These are phyloP conservation scores for Annulohypoxylon stygium DNA, from an alignment of 495 filamentous ascomycete genomes.

Conservation along the genomic window DNA sequence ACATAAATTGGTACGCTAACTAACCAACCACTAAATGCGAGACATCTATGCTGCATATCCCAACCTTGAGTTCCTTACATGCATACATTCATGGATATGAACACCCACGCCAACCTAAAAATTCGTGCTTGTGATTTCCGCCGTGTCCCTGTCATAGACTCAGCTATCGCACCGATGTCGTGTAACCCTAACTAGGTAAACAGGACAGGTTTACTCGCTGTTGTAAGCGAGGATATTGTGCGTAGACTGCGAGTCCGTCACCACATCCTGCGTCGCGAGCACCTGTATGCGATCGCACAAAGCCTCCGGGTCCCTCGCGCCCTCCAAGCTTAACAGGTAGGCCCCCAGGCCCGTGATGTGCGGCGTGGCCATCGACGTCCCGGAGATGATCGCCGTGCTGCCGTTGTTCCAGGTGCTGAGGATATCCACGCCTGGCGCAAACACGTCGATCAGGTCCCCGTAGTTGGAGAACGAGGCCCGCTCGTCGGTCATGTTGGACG, in stretches of 20 bases:
- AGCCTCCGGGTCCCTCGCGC: constrained; percentile 42
- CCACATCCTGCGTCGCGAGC: constrained; percentile 49
- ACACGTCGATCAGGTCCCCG: constrained; percentile 62
- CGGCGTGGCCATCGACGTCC: constrained; percentile 68
- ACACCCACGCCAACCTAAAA: constrained; percentile 20
- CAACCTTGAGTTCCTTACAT: constrained; percentile 6
- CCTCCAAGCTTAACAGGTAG: constrained; percentile 59
- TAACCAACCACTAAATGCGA: constrained; percentile 19
- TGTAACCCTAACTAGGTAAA: too few species aligned
- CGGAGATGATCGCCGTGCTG: constrained; percentile 59
- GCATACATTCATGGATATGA: background rate
- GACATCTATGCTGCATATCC: constrained; percentile 23
- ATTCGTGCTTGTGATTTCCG: constrained; percentile 3
- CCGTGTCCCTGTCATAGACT: constrained; percentile 4
- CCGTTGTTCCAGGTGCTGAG: constrained; percentile 52
- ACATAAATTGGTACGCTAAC: constrained; percentile 6
- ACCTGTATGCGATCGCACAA: constrained; percentile 52
- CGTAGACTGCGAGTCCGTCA: constrained; percentile 37
- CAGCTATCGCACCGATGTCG: background rate
- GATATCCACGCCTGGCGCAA: constrained; percentile 57
- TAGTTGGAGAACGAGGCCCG: constrained; percentile 68
- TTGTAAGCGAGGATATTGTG: constrained; percentile 54
- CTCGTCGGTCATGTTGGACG: constrained; percentile 55
- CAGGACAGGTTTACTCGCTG: constrained; percentile 17
- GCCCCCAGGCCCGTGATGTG: constrained; percentile 65